Conservation (phyloP, 2,329 filamentous ascomycete species). For the Verticillium tricorpus region DNA sequence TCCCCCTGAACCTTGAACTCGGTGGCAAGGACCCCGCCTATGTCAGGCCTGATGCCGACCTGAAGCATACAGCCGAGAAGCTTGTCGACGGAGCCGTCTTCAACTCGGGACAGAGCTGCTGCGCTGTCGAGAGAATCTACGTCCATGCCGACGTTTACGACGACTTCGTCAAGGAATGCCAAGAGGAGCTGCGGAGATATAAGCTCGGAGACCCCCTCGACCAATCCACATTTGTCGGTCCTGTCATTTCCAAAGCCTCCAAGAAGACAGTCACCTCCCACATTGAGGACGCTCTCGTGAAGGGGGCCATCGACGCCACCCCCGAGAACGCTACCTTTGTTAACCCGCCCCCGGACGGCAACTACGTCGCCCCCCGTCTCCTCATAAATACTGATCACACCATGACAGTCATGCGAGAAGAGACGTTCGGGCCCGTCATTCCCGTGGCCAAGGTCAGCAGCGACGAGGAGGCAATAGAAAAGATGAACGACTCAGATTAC, state of each 20-base stretch:
- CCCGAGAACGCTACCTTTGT: slow-evolving; percentile 58
- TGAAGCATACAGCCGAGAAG: slow-evolving; percentile 65
- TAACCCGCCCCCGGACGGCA: slow-evolving; percentile 51
- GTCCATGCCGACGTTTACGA: slow-evolving; percentile 65
- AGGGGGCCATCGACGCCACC: slow-evolving; percentile 63
- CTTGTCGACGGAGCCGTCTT: slow-evolving; percentile 69
- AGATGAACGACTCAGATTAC: slow-evolving; percentile 95
- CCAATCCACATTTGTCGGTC: slow-evolving; percentile 58
- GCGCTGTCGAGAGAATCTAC: slow-evolving; percentile 65
- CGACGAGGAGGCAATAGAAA: slow-evolving; percentile 73
- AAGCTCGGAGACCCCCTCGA: slow-evolving; percentile 63
- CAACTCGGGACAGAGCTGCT: slow-evolving; percentile 71
- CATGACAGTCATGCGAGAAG: slow-evolving; percentile 86
- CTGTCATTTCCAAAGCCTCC: slow-evolving; percentile 60
- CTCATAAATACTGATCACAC: slow-evolving; percentile 72
- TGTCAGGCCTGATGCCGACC: slow-evolving; percentile 60
- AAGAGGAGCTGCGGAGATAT: slow-evolving; percentile 46
- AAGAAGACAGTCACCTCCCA: slow-evolving; percentile 56
- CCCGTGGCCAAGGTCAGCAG: slow-evolving; percentile 82
- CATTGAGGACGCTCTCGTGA: slow-evolving; percentile 57
- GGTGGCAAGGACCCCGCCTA: slow-evolving; percentile 71
- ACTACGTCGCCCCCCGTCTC: slow-evolving; percentile 67
- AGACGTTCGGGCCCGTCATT: slow-evolving; percentile 92
- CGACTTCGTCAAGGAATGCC: slow-evolving; percentile 56
- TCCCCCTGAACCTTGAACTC: slow-evolving; percentile 63